Conservation (phyloP, 345 rosid genomes). For the Euphorbia pulcherrima region DNA sequence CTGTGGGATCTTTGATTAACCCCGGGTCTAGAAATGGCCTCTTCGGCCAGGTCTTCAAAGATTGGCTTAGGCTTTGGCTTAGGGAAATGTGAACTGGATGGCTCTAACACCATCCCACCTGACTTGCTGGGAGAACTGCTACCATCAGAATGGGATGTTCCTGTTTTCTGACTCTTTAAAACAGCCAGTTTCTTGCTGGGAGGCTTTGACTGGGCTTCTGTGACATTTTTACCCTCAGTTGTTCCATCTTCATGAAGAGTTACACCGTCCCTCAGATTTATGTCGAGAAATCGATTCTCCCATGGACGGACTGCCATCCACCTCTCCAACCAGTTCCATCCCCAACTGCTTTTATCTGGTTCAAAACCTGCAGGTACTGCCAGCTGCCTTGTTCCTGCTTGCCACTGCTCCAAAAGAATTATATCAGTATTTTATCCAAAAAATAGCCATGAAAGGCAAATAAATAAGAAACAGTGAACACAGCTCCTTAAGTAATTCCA, state of each 20-base stretch:
- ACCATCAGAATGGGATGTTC: slow-evolving; percentile 66
- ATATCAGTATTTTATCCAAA: neutral
- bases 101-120: slow-evolving; percentile 42
- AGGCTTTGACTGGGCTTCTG: slow-evolving; percentile 48
- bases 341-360: slow-evolving; percentile 98
- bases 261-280: slow-evolving; percentile 72
- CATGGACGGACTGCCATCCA: slow-evolving; percentile 99
- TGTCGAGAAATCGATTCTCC: slow-evolving; percentile 97
- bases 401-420: slow-evolving; percentile 69
- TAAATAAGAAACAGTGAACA: too few relatives aligned
- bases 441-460: neutral
- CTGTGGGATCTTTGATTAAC: slow-evolving; percentile 63
- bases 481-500: too few relatives aligned
- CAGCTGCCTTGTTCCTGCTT: slow-evolving; percentile 80
- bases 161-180: slow-evolving; percentile 55
- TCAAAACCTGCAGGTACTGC: slow-evolving; percentile 59
- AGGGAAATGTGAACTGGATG: slow-evolving; percentile 33
- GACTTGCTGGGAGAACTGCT: slow-evolving; percentile 56
- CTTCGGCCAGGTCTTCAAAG: slow-evolving; percentile 46
- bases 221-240: slow-evolving; percentile 41
- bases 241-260: slow-evolving; percentile 48
- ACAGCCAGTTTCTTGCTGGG: slow-evolving; percentile 45
- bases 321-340: slow-evolving; percentile 99
- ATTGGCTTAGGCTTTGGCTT: slow-evolving; percentile 53
- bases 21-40: slow-evolving; percentile 46